A percentile compares a stretch with the other conserved stretches of the same genome.
phyloP scores from a whole-genome alignment of 2,329 filamentous ascomycete genomes.

The Huntiella abstrusa region DNA sequence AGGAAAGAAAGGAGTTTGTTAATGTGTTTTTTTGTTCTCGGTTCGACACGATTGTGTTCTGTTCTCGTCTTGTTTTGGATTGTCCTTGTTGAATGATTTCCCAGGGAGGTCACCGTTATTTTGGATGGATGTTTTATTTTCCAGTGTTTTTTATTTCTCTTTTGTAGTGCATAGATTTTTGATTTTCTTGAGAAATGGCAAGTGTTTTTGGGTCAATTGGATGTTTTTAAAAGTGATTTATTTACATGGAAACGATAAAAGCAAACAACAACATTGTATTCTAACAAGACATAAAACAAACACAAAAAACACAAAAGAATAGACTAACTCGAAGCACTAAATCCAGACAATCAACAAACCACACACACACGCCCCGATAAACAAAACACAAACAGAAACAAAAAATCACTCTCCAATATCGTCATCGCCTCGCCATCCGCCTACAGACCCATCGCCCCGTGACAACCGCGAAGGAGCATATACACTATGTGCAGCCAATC shows the following conservation, averaged over 20 bases:
- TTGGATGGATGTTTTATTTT: slow-evolving; percentile 3
- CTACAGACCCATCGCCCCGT: too few relatives aligned
- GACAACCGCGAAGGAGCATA: too few relatives aligned
- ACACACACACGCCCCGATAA: not conserved
- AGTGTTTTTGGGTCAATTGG: too few relatives aligned
- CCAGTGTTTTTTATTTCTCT: slow-evolving; percentile 3
- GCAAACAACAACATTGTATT: too few relatives aligned
- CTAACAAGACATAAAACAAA: not conserved
- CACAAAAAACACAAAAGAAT: not conserved
- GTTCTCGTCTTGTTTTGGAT: slow-evolving; percentile 6
- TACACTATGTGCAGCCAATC: too few relatives aligned
- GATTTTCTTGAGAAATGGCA: too few relatives aligned
- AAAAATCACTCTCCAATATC: too few relatives aligned
- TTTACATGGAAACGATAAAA: too few relatives aligned
- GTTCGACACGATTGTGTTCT: not conserved
- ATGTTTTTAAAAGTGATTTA: too few relatives aligned
- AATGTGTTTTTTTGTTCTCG: not conserved
- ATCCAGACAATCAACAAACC: not conserved
- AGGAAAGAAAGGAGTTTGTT: slow-evolving; percentile 17
- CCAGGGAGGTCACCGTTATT: not conserved
- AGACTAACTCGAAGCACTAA: not conserved
- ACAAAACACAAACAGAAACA: too few relatives aligned
- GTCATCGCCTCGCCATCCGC: too few relatives aligned
- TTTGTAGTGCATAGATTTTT: not conserved
- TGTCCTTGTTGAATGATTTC: not conserved